Evolutionary conservation across 148 eudicot species (phyloP), one percentile per base, ranked within the genome.

Genomic region (Fagopyrum homotropicum): DNA sequence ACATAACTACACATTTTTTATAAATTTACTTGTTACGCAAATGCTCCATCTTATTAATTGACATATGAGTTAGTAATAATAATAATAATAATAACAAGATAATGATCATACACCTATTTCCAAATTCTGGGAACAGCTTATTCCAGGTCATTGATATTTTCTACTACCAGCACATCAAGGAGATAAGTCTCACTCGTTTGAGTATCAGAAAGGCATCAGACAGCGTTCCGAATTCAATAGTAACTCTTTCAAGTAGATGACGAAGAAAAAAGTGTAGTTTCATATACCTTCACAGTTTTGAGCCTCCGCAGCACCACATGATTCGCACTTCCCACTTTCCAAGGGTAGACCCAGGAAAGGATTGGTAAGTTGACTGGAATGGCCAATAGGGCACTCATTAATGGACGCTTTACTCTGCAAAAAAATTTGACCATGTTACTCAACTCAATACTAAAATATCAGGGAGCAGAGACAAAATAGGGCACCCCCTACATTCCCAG

Each of bases 281-380:
- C 73, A 63, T 84, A 77, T 82, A 89, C 97, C 97, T 91, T 91
- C 97, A 77, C 93, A 91, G 68, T 86, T 77, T 74, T 91, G 90
- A 1, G 87, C 83, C 79, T 91, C 97, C 45, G 86, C 87, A 11
- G 97, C 86, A 59, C 97, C 97, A 84, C 97, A 91, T 9, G 97
- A 84, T 77, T 91, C 97, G 63, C 97, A 91, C 80, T 84, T 91
- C 6, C 97, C 97, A 60, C 63, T 78, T 75, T 91, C 93, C 72
- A 91, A 85, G 2, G 97, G 97, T 73, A 91, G 74, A 46, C 97
- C 97, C 72, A 91, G 91, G 52, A 89, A 91, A 40, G 97, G 93
- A 83, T 91, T 91, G 77, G 89, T 82, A 22, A 91, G 79, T 77
- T 89, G 97, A 77, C 90, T 91, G 5, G 89, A 87, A 82, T 91